Evolutionary conservation across 2,329 filamentous ascomycete genomes (phyloP).

Genomic region (Ophiostoma tasmaniense): DNA sequence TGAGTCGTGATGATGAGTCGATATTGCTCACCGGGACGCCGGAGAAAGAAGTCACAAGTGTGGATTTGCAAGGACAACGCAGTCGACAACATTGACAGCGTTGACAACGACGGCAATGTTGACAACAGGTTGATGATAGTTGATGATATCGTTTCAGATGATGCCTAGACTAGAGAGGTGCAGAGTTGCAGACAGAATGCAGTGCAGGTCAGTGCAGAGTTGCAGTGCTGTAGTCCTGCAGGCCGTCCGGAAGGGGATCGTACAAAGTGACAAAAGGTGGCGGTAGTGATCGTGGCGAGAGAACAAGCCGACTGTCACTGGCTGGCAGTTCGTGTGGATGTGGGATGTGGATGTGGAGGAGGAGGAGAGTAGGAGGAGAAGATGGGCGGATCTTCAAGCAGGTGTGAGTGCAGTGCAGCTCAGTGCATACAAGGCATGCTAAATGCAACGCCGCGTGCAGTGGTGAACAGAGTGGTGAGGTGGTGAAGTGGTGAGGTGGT

Average conservation of each 20-base stretch:
- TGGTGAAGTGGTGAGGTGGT: neutral
- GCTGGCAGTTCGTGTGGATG: neutral
- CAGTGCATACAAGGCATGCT: neutral
- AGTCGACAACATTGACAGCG: neutral
- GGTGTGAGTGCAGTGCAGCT: neutral
- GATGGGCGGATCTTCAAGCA: neutral
- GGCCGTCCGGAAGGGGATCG: neutral
- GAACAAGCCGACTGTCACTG: neutral
- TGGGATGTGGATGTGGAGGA: slow-evolving; percentile 1
- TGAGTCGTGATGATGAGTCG: slow-evolving; percentile 5
- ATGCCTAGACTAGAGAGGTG: neutral
- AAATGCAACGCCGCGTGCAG: neutral
- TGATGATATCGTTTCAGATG: neutral
- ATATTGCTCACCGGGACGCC: neutral
- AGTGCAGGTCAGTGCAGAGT: neutral
- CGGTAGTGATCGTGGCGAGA: neutral
- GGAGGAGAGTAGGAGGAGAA: neutral
- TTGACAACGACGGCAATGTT: neutral
- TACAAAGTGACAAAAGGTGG: neutral
- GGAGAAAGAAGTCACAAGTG: neutral
- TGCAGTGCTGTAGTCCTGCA: neutral
- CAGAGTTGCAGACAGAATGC: neutral
- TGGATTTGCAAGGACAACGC: neutral
- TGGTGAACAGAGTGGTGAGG: neutral
- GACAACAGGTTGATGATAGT: neutral